Percentiles rank a stretch among this genome's conserved stretches.
Evolutionary conservation across 352 stramenopile genomes (phyloP).

Genomic region (Phytophthora lateralis): DNA sequence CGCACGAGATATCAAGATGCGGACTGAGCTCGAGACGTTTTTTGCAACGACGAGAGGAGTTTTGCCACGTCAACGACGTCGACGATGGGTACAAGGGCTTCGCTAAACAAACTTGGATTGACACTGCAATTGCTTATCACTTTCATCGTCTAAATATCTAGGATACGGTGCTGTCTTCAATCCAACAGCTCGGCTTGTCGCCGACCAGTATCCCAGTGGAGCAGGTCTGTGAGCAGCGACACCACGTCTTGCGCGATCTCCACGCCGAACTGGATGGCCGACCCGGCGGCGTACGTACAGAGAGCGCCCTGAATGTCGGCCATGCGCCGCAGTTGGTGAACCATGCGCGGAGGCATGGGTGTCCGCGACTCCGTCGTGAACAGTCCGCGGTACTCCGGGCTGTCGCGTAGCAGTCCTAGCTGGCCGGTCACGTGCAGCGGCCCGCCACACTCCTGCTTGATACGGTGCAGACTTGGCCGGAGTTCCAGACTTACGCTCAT

Average conservation of each 20-base stretch:
- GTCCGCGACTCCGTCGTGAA: slow-evolving; percentile 61
- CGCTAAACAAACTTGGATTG: slow-evolving; percentile 16
- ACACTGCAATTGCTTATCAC: slow-evolving; percentile 7
- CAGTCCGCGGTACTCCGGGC: slow-evolving; percentile 55
- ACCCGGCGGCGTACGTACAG: slow-evolving; percentile 57
- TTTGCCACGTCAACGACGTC: slow-evolving; percentile 15
- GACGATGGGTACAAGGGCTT: slow-evolving; percentile 6
- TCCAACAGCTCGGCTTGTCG: slow-evolving; percentile 58
- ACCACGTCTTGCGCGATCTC: slow-evolving; percentile 85
- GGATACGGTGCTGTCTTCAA: slow-evolving; percentile 22
- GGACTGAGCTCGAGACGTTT: slow-evolving; percentile 6
- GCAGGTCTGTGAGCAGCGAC: slow-evolving; percentile 62
- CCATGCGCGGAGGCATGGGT: slow-evolving; percentile 56
- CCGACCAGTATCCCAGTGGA: slow-evolving; percentile 68
- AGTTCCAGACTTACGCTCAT: slow-evolving; percentile 75
- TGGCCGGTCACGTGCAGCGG: slow-evolving; percentile 59
- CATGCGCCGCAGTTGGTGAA: slow-evolving; percentile 70
- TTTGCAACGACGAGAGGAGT: neutral
- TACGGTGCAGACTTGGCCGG: slow-evolving; percentile 50
- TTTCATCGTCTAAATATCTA: slow-evolving; percentile 34
- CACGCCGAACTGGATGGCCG: slow-evolving; percentile 78
- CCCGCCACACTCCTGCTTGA: slow-evolving; percentile 52
- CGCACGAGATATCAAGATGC: slow-evolving; percentile 17
- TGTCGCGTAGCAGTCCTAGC: slow-evolving; percentile 76
- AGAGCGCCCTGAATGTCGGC: slow-evolving; percentile 83